Evolutionary conservation across 148 eudicot genomes (phyloP).

Genomic region (Polygonum maritimum): DNA sequence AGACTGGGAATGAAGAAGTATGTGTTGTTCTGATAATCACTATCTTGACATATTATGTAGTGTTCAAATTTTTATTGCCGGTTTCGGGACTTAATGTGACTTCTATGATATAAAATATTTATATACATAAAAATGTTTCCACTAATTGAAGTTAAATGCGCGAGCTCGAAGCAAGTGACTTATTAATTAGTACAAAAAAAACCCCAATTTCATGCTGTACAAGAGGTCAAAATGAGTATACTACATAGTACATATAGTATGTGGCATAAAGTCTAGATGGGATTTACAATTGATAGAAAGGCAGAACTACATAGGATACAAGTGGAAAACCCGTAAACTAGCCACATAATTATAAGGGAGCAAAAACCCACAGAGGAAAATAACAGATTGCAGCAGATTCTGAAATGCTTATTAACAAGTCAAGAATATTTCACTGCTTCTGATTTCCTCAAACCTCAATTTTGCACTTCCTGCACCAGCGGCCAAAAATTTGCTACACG

Average conservation of each 20-base stretch:
- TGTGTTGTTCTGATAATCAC: too few species aligned
- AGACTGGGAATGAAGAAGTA: not conserved
- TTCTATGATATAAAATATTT: too few species aligned
- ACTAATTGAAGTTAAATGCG: too few species aligned
- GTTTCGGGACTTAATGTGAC: too few species aligned
- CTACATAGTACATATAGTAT: not conserved
- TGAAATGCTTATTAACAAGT: not conserved
- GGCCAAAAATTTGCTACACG: conserved; percentile 3
- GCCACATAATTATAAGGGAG: not conserved
- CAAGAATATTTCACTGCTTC: not conserved
- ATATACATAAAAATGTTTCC: too few species aligned
- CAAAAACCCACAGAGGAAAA: not conserved
- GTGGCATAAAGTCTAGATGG: not conserved
- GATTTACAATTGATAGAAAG: not conserved
- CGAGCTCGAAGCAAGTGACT: not conserved
- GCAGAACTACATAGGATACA: not conserved
- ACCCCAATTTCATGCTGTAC: not conserved
- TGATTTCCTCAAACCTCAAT: conserved; percentile 4
- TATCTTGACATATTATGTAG: too few species aligned
- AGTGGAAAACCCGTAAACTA: not conserved
- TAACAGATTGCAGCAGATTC: not conserved
- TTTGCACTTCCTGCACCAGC: not conserved
- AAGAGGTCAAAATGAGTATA: not conserved
- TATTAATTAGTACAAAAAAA: not conserved
- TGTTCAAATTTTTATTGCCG: too few species aligned